Percentiles rank a stretch among this genome's conserved stretches.
phyloP scores from a whole-genome alignment of 2,329 filamentous ascomycete genomes.

The Trichoderma arundinaceum region DNA sequence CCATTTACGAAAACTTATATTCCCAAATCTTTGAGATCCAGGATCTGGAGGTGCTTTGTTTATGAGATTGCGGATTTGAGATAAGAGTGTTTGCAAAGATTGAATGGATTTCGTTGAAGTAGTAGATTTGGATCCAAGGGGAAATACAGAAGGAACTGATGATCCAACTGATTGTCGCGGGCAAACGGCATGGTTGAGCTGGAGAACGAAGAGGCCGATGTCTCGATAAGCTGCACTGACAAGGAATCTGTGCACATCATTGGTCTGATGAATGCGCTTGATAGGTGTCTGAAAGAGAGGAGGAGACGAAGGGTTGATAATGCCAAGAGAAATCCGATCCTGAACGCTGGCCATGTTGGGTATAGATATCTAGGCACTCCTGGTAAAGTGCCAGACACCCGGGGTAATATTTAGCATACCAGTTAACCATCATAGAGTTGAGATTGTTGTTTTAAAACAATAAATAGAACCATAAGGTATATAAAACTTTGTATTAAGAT shows the following conservation, averaged over 20 bases:
- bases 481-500: too few relatives aligned
- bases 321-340: constrained; percentile 45
- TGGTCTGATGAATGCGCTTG: constrained; percentile 84
- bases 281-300: constrained; percentile 68
- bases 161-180: constrained; percentile 61
- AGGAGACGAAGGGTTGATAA: constrained; percentile 55
- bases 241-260: constrained; percentile 82
- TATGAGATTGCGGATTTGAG: constrained; percentile 68
- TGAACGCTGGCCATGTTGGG: constrained; percentile 4
- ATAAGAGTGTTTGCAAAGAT: constrained; percentile 69
- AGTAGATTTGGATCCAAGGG: constrained; percentile 48
- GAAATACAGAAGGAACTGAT: constrained; percentile 48
- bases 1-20: constrained; percentile 89
- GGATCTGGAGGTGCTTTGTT: constrained; percentile 81
- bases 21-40: constrained; percentile 89
- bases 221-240: constrained; percentile 83
- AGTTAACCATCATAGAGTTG: too few relatives aligned
- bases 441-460: too few relatives aligned
- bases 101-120: constrained; percentile 62
- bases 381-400: too few relatives aligned
- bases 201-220: constrained; percentile 84
- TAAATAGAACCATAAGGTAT: too few relatives aligned
- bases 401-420: too few relatives aligned
- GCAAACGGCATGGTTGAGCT: constrained; percentile 87
- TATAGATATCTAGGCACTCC: too few relatives aligned